A percentile compares a stretch with the other conserved stretches of the same genome.
Evolutionary conservation across 352 stramenopile species (phyloP).

Genomic region (Elongisporangium prolatum): DNA sequence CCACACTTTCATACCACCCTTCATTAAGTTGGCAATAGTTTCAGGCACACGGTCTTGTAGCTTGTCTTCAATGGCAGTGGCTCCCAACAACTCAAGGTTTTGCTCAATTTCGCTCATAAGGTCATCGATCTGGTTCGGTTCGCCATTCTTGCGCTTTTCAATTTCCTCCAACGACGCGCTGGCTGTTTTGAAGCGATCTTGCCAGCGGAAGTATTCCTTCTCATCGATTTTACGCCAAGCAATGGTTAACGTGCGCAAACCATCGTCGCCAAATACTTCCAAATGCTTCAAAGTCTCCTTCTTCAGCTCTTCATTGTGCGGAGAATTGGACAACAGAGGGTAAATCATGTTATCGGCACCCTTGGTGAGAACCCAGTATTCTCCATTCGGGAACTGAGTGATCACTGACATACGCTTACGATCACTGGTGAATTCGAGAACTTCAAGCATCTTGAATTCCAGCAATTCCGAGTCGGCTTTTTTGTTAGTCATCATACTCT

Average conservation of each 20-base stretch:
- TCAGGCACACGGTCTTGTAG: conserved; percentile 88
- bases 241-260: conserved; percentile 83
- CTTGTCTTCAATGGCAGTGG: conserved; percentile 93
- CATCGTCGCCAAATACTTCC: conserved; percentile 79
- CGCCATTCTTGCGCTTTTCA: conserved; percentile 70
- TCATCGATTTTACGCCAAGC: conserved; percentile 45
- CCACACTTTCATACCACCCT: conserved; percentile 89
- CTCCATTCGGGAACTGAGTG: conserved; percentile 61
- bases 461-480: conserved; percentile 32
- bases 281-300: conserved; percentile 61
- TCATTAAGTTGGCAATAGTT: conserved; percentile 82
- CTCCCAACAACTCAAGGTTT: conserved; percentile 78
- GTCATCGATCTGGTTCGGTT: conserved; percentile 63
- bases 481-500: conserved; percentile 34
- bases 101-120: conserved; percentile 78
- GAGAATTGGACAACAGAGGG: conserved; percentile 52
- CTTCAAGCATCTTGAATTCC: conserved; percentile 86
- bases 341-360: conserved; percentile 94
- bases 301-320: conserved; percentile 54
- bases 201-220: conserved; percentile 66
- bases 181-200: conserved; percentile 50
- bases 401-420: conserved; percentile 82
- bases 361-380: conserved; percentile 79
- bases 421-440: conserved; percentile 95
- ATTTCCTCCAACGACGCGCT: conserved; percentile 72